Percentiles rank a stretch among this genome's conserved stretches.
Conservation (phyloP, 345 rosid genomes). For the Boechera divaricarpa region DNA sequence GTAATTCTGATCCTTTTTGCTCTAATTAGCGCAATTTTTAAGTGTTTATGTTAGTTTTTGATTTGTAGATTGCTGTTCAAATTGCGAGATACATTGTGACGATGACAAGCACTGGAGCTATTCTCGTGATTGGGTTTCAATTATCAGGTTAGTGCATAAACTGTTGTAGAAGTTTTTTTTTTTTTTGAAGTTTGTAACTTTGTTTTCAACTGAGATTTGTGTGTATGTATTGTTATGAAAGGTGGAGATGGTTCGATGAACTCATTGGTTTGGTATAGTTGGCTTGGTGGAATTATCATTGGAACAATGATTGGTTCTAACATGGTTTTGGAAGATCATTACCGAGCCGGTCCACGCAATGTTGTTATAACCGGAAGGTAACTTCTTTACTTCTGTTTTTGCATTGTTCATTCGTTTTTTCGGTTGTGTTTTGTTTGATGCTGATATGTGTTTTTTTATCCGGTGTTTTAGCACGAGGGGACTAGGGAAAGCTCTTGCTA, state of each 20-base stretch:
- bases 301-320: constrained; percentile 96
- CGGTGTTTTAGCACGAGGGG: constrained; percentile 77
- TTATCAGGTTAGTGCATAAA: constrained; percentile 66
- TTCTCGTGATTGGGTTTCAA: constrained; percentile 83
- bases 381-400: not conserved
- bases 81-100: constrained; percentile 93
- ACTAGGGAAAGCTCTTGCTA: constrained; percentile 95
- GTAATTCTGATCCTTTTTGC: not conserved
- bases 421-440: not conserved
- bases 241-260: constrained; percentile 92
- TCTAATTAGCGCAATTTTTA: not conserved
- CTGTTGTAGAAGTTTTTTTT: not conserved
- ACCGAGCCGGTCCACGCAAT: constrained; percentile 92
- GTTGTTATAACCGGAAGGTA: constrained; percentile 98
- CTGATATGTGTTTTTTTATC: constrained; percentile 25
- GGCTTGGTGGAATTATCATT: constrained; percentile 95
- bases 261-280: constrained; percentile 89
- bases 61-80: constrained; percentile 71
- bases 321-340: constrained; percentile 90
- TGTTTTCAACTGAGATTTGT: constrained; percentile 20
- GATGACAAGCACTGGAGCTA: constrained; percentile 91
- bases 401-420: not conserved
- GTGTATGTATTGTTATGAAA: constrained; percentile 42
- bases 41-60: not conserved
- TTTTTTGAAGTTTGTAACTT: not conserved